Base-by-base conservation (phyloP, 768 basidiomycete species). In the Russula lepida region DNA sequence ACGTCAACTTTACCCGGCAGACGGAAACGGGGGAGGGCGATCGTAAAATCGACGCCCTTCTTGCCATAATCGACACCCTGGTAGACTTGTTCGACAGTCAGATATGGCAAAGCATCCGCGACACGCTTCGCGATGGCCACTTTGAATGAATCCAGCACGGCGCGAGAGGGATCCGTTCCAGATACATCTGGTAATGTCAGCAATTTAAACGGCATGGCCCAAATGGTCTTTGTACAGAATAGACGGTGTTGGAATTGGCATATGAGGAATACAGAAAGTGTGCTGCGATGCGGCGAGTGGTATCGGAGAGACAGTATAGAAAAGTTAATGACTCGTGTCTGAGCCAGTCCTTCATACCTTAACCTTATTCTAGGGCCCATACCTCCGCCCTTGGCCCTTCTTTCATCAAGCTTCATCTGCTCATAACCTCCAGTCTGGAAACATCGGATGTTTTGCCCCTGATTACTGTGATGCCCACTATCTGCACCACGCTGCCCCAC, bases 11-110 rank as follows among this genome's bases (percentile, higher is more conserved):
- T 93, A 21, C 84, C 92, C 8, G 86, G 85, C 27, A 95, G 75
- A 58, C 90, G 80, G 75, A 95, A 98, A 64, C 95, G 82, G n/a
- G 94, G 90, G 52, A 98, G 73, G 0, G 95, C 93, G 21, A 98
- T 82, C 0, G 89, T 88, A 67, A 97, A 93, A 74, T 98, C 95
- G 47, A 81, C 85, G n/a, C 89, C 92, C 74, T 95, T 95, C 75
- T 95, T 92, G 37, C 90, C 92, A 64, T 87, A 89, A 71, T 94
- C 88, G 0, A 97, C 87, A 23, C 90, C 94, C 25, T 80, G 71
- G 73, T 90, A 97, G 0, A 85, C 92, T 68, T 90, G 84, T 43
- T 89, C 88, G 28, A 92, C 62, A 0, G 86, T 78, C 54, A 95
- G 73, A 2, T 74, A 73, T 30, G 84, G 83, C 7, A 92, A 73